A percentile compares a stretch with the other conserved stretches of the same genome.
phyloP scores from a whole-genome alignment of 2,329 filamentous ascomycete species.

The Fusarium praegraminearum region DNA sequence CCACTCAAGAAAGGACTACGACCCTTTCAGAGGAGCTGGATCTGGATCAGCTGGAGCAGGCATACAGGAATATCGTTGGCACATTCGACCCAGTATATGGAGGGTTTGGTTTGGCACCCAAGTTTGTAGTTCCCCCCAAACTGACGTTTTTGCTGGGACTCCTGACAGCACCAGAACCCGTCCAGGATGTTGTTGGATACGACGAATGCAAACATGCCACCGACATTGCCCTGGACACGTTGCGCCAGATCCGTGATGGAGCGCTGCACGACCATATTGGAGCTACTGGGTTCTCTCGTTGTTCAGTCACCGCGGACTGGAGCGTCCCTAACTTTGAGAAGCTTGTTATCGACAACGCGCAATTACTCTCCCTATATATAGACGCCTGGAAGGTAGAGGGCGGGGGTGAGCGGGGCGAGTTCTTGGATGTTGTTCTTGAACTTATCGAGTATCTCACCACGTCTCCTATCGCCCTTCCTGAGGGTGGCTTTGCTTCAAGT shows the following conservation, averaged over 20 bases:
- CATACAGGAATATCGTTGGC: slow-evolving; percentile 80
- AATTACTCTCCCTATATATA: slow-evolving; percentile 84
- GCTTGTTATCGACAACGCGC: slow-evolving; percentile 92
- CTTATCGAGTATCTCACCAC: slow-evolving; percentile 87
- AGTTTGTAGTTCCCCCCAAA: slow-evolving; percentile 91
- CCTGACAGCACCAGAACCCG: slow-evolving; percentile 75
- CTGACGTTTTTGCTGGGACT: slow-evolving; percentile 84
- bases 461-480: slow-evolving; percentile 72
- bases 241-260: slow-evolving; percentile 76
- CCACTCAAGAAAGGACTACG: slow-evolving; percentile 40
- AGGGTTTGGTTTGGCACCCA: slow-evolving; percentile 85
- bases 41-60: slow-evolving; percentile 91
- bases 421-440: slow-evolving; percentile 82
- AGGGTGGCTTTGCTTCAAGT: slow-evolving; percentile 85
- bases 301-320: slow-evolving; percentile 93
- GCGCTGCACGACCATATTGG: slow-evolving; percentile 68
- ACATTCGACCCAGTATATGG: slow-evolving; percentile 84
- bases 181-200: slow-evolving; percentile 88
- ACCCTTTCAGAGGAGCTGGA: slow-evolving; percentile 77
- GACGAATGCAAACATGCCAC: slow-evolving; percentile 79
- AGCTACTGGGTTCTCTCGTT: slow-evolving; percentile 71
- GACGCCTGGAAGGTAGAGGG: slow-evolving; percentile 79
- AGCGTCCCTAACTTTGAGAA: slow-evolving; percentile 97
- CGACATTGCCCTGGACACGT: slow-evolving; percentile 82
- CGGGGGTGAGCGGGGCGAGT: slow-evolving; percentile 70